phyloP scores from a whole-genome alignment of 1,284 basidiomycete species.

The Pterula multifida region DNA sequence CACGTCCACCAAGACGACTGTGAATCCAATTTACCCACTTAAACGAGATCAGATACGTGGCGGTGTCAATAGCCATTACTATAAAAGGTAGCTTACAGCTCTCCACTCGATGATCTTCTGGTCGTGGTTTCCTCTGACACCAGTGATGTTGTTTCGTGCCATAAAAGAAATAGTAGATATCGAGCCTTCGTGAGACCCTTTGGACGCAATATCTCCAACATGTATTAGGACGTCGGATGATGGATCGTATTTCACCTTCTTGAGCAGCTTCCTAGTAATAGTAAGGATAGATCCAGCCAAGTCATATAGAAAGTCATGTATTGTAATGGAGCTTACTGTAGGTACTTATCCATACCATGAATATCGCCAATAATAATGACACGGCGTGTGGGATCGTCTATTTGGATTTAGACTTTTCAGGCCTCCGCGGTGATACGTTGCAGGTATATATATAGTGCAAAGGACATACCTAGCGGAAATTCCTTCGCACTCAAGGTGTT shows the following conservation, averaged over 20 bases:
- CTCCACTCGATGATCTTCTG: slow-evolving; percentile 82
- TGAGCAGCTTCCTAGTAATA: slow-evolving; percentile 42
- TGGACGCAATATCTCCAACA: slow-evolving; percentile 72
- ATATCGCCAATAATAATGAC: slow-evolving; percentile 74
- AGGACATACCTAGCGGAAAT: slow-evolving; percentile 38
- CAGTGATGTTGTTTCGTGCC: slow-evolving; percentile 44
- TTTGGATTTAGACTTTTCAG: too few relatives aligned
- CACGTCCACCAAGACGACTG: slow-evolving; percentile 28
- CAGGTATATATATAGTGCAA: neutral
- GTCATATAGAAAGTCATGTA: too few relatives aligned
- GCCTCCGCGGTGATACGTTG: too few relatives aligned
- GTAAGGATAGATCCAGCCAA: slow-evolving; percentile 4
- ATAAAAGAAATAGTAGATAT: slow-evolving; percentile 56
- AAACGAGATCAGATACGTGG: too few relatives aligned
- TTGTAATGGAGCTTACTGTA: slow-evolving; percentile 53
- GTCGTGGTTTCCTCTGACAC: slow-evolving; percentile 88
- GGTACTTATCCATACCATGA: slow-evolving; percentile 63
- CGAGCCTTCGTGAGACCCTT: slow-evolving; percentile 48
- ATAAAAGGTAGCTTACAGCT: slow-evolving; percentile 13
- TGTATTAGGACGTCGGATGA: slow-evolving; percentile 61
- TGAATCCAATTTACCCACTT: slow-evolving; percentile 63
- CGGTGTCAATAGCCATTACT: too few relatives aligned
- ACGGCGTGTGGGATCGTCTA: slow-evolving; percentile 41
- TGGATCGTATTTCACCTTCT: slow-evolving; percentile 45
- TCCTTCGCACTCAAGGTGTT: slow-evolving; percentile 30